Base-by-base conservation (phyloP, 2,329 filamentous ascomycete genomes). In the Boeremia lycopersici region DNA sequence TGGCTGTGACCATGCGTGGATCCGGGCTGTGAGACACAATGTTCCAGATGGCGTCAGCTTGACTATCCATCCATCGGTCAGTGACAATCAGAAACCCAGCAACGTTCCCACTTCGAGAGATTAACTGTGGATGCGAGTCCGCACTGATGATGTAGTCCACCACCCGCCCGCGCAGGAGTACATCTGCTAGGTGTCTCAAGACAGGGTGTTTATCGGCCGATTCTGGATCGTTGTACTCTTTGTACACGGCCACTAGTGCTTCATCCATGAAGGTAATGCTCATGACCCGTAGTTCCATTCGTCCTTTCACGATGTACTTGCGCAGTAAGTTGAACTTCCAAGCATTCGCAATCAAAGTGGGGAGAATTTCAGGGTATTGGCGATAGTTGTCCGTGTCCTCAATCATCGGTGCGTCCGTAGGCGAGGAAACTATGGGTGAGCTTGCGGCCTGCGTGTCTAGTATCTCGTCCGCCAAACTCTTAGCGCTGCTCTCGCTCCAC, bases 41-140 rank as follows among this genome's bases (percentile, higher is more conserved):
- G 56, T 88, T 85, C 93, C 93, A 98, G 57, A 97, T 84, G 13
- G 85, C 82, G 68, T 96, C 89, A 1, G 90, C 90, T 67, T 96
- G 89, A 17, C 82, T 76, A 30, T 86, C 74, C 0, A 83, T 85
- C 74, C 93, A 96, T 12, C 86, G 88, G 48, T 82, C 82, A 0
- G 90, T 95, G 12, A 95, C 89, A 19, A 91, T 84, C 46, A 98
- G 80, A 67, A 98, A 98, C 0, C 90, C 90, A 42, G 97, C 81
- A 48, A 98, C 89, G 60, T 96, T 96, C 35, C 84, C 82, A 67
- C 90, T 90, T 62, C 92, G 86, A 31, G 84, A 82, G 17, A 96
- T 95, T 48, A 98, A 86, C 69, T 96, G 92, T 1, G 93, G 91
- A 68, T 98, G 95, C 29, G 93, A 97, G 51, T 92, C 92, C 12